Evolutionary conservation across 1,284 basidiomycete species (phyloP).

Genomic region (Trichosporon asahii): DNA sequence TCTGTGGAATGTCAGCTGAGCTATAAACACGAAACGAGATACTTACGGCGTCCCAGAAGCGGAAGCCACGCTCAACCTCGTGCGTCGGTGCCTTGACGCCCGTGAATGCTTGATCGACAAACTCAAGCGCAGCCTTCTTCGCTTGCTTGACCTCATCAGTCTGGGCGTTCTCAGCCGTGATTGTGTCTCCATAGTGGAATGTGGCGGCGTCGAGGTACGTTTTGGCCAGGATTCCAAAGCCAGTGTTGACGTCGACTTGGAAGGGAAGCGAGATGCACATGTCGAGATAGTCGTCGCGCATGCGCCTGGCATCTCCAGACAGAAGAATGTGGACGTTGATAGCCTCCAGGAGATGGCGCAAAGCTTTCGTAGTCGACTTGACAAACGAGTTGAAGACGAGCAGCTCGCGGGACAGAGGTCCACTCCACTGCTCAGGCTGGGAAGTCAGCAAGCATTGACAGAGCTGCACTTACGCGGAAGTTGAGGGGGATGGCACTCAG

Average conservation of each 20-base stretch:
- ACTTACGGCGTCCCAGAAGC: constrained; percentile 96
- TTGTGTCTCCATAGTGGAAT: constrained; percentile 73
- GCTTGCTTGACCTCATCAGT: constrained; percentile 74
- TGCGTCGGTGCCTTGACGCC: constrained; percentile 80
- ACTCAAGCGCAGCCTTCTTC: constrained; percentile 80
- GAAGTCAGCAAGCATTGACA: background rate
- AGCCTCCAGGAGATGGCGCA: constrained; percentile 86
- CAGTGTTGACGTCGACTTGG: constrained; percentile 94
- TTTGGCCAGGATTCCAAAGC: constrained; percentile 95
- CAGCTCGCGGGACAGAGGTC: constrained; percentile 90
- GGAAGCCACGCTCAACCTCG: constrained; percentile 92
- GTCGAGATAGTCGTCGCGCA: constrained; percentile 87
- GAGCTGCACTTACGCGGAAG: constrained; percentile 67
- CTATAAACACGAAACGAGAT: background rate
- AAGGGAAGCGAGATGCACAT: constrained; percentile 82
- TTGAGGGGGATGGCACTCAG: constrained; percentile 87
- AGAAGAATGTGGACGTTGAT: constrained; percentile 88
- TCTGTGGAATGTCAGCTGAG: constrained; percentile 55
- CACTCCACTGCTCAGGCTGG: constrained; percentile 81
- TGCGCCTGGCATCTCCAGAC: constrained; percentile 75
- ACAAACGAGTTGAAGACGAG: constrained; percentile 98
- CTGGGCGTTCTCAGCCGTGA: constrained; percentile 58
- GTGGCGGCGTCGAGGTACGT: constrained; percentile 84
- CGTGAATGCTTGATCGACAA: constrained; percentile 87
- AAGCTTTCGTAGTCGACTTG: constrained; percentile 78